Base-by-base conservation (phyloP, 139 green algal species). In the Zygnema cylindricum region DNA sequence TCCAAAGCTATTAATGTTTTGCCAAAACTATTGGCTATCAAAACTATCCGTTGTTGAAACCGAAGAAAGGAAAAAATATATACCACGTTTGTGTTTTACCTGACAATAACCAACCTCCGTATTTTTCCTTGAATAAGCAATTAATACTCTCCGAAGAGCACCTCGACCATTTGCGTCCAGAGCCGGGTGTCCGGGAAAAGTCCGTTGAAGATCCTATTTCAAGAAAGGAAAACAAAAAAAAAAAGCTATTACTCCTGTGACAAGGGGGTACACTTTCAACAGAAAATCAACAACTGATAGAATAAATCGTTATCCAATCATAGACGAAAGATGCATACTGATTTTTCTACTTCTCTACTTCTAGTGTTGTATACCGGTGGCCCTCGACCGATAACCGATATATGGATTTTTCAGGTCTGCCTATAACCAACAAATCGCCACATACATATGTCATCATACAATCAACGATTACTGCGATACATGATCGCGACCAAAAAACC, bases 51-150 rank as follows among this genome's bases (percentile, higher is more conserved):
- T 16, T 16, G 7, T 7, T 63, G 49, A 63, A 16, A 25, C 7
- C 7, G 16, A 63, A 63, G 49, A 16, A 63, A 63, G 49, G 49
- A 63, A 63, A 63, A n/a, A n/a, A n/a, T n/a, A n/a, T n/a, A n/a
- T n/a, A n/a, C n/a, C n/a, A n/a, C n/a, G n/a, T n/a, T n/a, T n/a
- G n/a, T n/a, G n/a, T n/a, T n/a, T n/a, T 71, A 93, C 89, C 82
- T 91, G 87, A 88, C 95, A 97, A 91, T 98, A 98, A 21, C 96
- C 96, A 23, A 97, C 93, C 22, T 76, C 30, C 0, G 93, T 86
- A 86, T 96, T 97, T 85, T 95, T 92, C 22, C 93, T 86, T 7
- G 94, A 85, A 88, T 95, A 98, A 25, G 95, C 95, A 0, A 89
- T 90, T 82, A 98, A 88, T 40, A 98, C 93, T 11, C 85, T 77